phyloP scores from a whole-genome alignment of 2,329 filamentous ascomycete genomes.

The Ilyonectria sp. region DNA sequence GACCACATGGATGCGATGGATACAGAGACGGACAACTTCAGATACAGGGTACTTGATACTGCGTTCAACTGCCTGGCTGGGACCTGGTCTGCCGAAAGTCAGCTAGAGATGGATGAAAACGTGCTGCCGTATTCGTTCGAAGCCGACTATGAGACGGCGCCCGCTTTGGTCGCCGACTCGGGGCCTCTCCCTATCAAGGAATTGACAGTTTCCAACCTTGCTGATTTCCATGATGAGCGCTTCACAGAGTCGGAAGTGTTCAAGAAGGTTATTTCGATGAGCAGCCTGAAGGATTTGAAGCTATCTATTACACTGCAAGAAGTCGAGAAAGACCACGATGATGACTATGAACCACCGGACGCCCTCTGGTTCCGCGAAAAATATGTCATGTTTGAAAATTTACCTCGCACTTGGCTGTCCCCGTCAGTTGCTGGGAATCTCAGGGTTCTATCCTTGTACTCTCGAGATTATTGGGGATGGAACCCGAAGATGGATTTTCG shows the following conservation, averaged over 20 bases:
- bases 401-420: conserved; percentile 43
- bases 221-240: conserved; percentile 23
- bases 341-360: not conserved
- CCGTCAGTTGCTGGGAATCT: conserved; percentile 45
- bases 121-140: conserved; percentile 10
- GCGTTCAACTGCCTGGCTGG: conserved; percentile 27
- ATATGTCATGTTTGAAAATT: conserved; percentile 40
- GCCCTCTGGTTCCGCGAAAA: conserved; percentile 26
- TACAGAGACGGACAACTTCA: conserved; percentile 22
- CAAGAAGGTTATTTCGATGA: conserved; percentile 9
- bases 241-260: conserved; percentile 16
- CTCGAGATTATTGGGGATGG: conserved; percentile 56
- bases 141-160: not conserved
- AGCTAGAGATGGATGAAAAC: conserved; percentile 11
- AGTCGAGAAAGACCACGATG: conserved; percentile 10
- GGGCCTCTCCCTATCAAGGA: conserved; percentile 14
- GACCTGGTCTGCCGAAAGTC: conserved; percentile 9
- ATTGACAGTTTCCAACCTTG: conserved; percentile 25
- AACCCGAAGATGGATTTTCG: conserved; percentile 56
- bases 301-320: conserved; percentile 18
- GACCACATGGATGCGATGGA: conserved; percentile 3
- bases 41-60: conserved; percentile 29
- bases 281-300: conserved; percentile 12
- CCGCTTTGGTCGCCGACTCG: not conserved
- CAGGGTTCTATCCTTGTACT: conserved; percentile 56